phyloP scores from a whole-genome alignment of 1,284 basidiomycete species.

The Microbotryum scabiosae region DNA sequence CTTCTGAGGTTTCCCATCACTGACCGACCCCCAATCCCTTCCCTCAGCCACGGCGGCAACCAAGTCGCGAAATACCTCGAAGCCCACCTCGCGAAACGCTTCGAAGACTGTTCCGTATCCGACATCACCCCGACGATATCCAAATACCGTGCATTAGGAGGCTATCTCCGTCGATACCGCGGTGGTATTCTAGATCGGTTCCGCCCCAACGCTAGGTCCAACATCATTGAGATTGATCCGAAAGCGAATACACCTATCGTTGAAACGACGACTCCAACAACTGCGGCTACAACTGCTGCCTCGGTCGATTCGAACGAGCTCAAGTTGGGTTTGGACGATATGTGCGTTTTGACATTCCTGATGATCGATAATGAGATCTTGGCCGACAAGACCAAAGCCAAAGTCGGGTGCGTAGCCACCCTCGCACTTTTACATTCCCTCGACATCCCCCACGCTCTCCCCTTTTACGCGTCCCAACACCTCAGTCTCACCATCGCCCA shows the following conservation, averaged over 20 bases:
- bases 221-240: slow-evolving; percentile 4
- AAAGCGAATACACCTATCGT: not conserved
- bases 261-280: slow-evolving; percentile 31
- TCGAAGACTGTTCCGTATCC: slow-evolving; percentile 62
- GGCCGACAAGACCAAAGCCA: slow-evolving; percentile 47
- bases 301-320: slow-evolving; percentile 29
- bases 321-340: slow-evolving; percentile 66
- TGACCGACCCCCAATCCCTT: too few relatives aligned
- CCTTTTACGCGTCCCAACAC: slow-evolving; percentile 39
- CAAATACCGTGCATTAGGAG: slow-evolving; percentile 45
- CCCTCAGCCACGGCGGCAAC: slow-evolving; percentile 63
- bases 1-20: too few relatives aligned
- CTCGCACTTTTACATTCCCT: slow-evolving; percentile 81
- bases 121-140: slow-evolving; percentile 68
- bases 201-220: not conserved
- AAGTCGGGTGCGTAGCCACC: slow-evolving; percentile 76
- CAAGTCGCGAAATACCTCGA: slow-evolving; percentile 66
- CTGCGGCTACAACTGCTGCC: slow-evolving; percentile 7
- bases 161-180: slow-evolving; percentile 78
- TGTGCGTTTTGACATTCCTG: slow-evolving; percentile 75
- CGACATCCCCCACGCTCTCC: slow-evolving; percentile 47
- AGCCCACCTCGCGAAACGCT: slow-evolving; percentile 65
- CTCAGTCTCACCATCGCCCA: slow-evolving; percentile 67
- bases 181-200: slow-evolving; percentile 55
- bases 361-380: slow-evolving; percentile 66